Conservation (phyloP, 345 rosid species). For the Pistacia atlantica region DNA sequence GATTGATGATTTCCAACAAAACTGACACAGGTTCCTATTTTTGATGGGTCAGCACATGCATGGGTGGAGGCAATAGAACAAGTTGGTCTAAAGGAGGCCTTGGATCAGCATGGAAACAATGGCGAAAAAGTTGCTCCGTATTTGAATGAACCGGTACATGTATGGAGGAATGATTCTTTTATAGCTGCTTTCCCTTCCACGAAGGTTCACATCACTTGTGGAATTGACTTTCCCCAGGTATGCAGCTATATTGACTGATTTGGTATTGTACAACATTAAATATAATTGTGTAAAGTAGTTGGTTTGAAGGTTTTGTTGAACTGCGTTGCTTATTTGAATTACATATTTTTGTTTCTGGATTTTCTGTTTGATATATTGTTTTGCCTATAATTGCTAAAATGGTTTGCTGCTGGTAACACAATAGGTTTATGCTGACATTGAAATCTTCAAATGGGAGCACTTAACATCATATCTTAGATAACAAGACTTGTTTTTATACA, state of each 20-base stretch:
- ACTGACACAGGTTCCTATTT: conserved; percentile 69
- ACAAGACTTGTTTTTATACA: background rate
- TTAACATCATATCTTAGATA: background rate
- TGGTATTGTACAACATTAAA: background rate
- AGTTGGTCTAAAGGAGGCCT: conserved; percentile 60
- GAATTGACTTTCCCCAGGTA: conserved; percentile 86
- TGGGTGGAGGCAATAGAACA: conserved; percentile 71
- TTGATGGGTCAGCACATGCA: conserved; percentile 83
- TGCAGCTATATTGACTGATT: background rate
- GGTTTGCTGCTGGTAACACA: background rate
- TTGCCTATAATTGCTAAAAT: background rate
- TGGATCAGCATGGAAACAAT: conserved; percentile 47
- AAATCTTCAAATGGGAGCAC: no score
- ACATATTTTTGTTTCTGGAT: background rate
- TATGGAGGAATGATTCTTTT: conserved; percentile 63
- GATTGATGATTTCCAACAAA: background rate
- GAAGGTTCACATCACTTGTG: conserved; percentile 62
- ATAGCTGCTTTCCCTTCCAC: conserved; percentile 68
- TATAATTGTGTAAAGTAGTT: background rate
- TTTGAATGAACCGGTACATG: conserved; percentile 60
- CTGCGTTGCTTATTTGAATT: background rate
- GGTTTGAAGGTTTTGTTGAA: background rate
- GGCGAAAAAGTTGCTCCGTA: conserved; percentile 58
- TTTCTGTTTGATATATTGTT: background rate
- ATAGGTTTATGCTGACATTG: background rate